These are phyloP conservation scores for Oenanthe javanica DNA, from an alignment of 140 eudicot species.

Conservation along the genomic window DNA sequence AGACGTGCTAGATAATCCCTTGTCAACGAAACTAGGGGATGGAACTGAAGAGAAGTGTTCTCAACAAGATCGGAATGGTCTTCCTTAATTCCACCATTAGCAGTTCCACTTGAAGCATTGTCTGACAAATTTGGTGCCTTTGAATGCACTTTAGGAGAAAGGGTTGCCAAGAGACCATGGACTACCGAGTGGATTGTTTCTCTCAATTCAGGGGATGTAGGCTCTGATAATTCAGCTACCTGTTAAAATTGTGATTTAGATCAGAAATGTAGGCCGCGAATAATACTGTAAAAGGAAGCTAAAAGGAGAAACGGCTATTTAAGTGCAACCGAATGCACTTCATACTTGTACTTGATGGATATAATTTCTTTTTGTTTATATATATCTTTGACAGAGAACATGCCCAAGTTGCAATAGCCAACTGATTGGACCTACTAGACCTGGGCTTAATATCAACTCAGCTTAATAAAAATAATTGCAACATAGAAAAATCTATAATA, in stretches of 20 bases:
- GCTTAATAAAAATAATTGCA: not conserved
- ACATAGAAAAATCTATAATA: not conserved
- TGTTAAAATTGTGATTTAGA: conserved; percentile 22
- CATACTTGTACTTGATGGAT: not conserved
- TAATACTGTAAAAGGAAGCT: not conserved
- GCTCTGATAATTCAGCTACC: conserved; percentile 97
- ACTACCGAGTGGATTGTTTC: conserved; percentile 79
- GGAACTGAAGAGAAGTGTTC: conserved; percentile 82
- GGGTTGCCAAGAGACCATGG: conserved; percentile 93
- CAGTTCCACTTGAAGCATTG: conserved; percentile 44
- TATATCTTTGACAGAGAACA: not conserved
- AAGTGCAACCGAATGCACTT: not conserved
- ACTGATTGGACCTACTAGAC: not conserved
- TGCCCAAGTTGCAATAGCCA: not conserved
- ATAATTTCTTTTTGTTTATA: not conserved
- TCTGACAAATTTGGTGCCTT: conserved; percentile 51
- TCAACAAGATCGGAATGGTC: conserved; percentile 65
- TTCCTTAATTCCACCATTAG: conserved; percentile 35
- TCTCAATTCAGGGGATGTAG: conserved; percentile 72
- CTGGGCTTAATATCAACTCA: not conserved
- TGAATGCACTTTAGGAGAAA: conserved; percentile 92
- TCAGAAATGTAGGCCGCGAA: conserved; percentile 1
- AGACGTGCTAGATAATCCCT: conserved; percentile 96
- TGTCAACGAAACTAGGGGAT: conserved; percentile 68
- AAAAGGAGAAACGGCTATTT: not conserved